These are phyloP conservation scores for Penicillium canescens DNA, from an alignment of 495 filamentous ascomycete genomes.

Conservation along the genomic window DNA sequence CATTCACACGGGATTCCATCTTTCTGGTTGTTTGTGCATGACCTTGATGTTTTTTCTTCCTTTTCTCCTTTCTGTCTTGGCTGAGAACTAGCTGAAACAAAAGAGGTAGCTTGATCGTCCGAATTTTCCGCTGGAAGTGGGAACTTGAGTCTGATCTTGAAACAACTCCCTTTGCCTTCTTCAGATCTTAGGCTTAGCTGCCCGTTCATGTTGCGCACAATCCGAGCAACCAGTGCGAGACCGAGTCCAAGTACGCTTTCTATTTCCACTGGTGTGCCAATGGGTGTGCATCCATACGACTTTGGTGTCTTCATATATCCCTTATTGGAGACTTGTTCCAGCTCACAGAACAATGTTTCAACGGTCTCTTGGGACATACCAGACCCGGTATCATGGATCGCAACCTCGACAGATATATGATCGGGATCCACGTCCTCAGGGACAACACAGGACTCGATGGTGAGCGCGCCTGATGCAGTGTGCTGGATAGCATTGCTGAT, in stretches of 20 bases:
- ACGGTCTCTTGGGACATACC: slow-evolving; percentile 77
- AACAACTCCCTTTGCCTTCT: slow-evolving; percentile 77
- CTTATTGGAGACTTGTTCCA: slow-evolving; percentile 78
- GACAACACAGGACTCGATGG: slow-evolving; percentile 63
- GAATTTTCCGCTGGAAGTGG: slow-evolving; percentile 18
- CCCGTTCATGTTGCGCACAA: slow-evolving; percentile 82
- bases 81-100: too few relatives aligned
- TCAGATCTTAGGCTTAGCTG: slow-evolving; percentile 84
- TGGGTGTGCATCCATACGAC: slow-evolving; percentile 17
- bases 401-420: slow-evolving; percentile 68
- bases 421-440: slow-evolving; percentile 31
- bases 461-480: slow-evolving; percentile 65
- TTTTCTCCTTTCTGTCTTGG: not conserved
- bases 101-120: too few relatives aligned
- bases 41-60: not conserved
- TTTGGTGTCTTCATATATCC: slow-evolving; percentile 40
- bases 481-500: slow-evolving; percentile 82
- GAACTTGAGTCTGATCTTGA: slow-evolving; percentile 48
- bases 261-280: slow-evolving; percentile 13
- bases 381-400: slow-evolving; percentile 72
- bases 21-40: not conserved
- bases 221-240: slow-evolving; percentile 79
- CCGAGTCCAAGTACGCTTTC: slow-evolving; percentile 69
- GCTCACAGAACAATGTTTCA: slow-evolving; percentile 76
- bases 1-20: slow-evolving; percentile 11